Percentiles rank a stretch among this genome's conserved stretches.
Conservation (phyloP, 257 asterid genomes). For the Handroanthus guayacan region DNA sequence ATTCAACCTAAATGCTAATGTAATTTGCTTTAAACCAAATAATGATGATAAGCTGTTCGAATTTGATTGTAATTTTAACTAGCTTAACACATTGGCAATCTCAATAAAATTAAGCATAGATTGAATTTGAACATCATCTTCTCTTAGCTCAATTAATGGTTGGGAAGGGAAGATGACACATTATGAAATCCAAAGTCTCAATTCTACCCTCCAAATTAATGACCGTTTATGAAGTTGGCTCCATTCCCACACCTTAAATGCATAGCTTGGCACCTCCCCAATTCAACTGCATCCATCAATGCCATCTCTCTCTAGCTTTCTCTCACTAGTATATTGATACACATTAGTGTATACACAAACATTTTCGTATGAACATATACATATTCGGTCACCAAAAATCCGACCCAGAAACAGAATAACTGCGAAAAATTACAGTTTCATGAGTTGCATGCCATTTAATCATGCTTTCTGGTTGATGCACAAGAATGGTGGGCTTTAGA, state of each 20-base stretch:
- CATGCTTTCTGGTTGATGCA: constrained; percentile 17
- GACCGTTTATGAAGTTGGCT: constrained; percentile 71
- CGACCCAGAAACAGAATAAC: constrained; percentile 39
- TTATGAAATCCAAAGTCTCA: background rate
- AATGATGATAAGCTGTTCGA: no score
- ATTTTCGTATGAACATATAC: constrained; percentile 26
- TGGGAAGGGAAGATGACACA: constrained; percentile 11
- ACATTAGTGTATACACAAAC: constrained; percentile 1
- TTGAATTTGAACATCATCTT: background rate
- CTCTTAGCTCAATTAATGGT: background rate
- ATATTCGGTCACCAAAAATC: constrained; percentile 34
- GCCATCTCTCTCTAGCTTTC: constrained; percentile 39
- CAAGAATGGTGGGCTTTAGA: background rate
- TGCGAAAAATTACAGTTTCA: constrained; percentile 30
- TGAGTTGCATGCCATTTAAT: constrained; percentile 36
- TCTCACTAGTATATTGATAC: constrained; percentile 21
- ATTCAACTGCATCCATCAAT: constrained; percentile 69
- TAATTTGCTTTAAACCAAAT: no score
- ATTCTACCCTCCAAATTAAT: constrained; percentile 45
- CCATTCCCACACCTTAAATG: constrained; percentile 55
- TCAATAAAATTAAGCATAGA: background rate
- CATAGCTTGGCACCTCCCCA: constrained; percentile 57
- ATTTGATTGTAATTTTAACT: background rate
- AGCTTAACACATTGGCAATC: no score
- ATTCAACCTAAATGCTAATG: no score